Conservation (phyloP, 2,329 filamentous ascomycete genomes). For the Cladosporium sp. region DNA sequence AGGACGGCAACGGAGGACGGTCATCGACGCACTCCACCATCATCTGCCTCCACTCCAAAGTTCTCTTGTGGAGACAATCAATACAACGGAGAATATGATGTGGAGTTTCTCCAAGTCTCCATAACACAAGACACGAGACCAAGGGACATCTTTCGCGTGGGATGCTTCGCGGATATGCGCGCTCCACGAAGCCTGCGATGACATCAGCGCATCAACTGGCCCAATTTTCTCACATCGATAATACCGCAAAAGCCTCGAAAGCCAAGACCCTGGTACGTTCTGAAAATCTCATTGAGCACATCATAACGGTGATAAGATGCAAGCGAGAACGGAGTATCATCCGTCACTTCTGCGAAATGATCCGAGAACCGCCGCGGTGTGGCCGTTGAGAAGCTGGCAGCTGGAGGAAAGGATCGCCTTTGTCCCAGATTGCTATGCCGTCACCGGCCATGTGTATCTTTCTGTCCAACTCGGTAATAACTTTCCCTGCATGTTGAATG, state of each 20-base stretch:
- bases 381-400: neutral
- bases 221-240: neutral
- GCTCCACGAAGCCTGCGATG: neutral
- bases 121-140: neutral
- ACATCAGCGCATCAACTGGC: neutral
- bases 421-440: neutral
- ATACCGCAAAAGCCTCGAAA: neutral
- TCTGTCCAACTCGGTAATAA: neutral
- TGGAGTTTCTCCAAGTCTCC: neutral
- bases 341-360: neutral
- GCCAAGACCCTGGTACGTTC: neutral
- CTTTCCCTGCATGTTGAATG: neutral
- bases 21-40: neutral
- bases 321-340: neutral
- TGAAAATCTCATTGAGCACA: neutral
- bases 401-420: neutral
- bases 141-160: neutral
- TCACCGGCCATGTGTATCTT: neutral
- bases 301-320: neutral
- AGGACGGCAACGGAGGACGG: no score
- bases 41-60: neutral
- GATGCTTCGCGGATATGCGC: no score
- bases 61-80: neutral
- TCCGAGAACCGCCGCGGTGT: slow-evolving; percentile 14
- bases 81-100: neutral